Conservation (phyloP, 2,329 filamentous ascomycete species). For the Arthrobotrys megalospora region DNA sequence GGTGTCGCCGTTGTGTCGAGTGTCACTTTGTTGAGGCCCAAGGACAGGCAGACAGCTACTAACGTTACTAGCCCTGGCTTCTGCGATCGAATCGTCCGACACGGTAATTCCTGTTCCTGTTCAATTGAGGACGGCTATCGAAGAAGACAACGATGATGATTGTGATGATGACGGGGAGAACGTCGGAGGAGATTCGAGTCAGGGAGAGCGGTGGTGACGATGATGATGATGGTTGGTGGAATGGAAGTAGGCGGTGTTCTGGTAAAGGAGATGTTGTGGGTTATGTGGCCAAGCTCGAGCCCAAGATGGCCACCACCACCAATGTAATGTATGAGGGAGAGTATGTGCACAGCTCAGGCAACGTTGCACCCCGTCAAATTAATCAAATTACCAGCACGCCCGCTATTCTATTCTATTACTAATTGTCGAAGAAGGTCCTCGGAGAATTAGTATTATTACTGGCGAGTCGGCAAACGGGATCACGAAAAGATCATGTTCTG, state of each 20-base stretch:
- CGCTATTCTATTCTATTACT: too few relatives aligned
- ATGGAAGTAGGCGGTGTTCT: slow-evolving; percentile 2
- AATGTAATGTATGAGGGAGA: too few relatives aligned
- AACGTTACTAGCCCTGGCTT: not conserved
- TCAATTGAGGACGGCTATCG: not conserved
- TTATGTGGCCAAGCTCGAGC: slow-evolving; percentile 55
- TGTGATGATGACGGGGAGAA: not conserved
- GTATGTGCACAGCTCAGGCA: not conserved
- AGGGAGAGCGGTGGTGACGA: not conserved
- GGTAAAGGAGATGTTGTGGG: slow-evolving; percentile 34
- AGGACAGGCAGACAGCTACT: not conserved
- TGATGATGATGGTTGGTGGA: slow-evolving; percentile 5
- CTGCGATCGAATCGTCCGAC: not conserved
- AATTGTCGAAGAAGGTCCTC: too few relatives aligned
- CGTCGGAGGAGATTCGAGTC: not conserved
- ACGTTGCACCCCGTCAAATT: slow-evolving; percentile 10
- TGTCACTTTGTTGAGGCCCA: not conserved
- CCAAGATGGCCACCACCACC: not conserved
- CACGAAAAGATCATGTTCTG: too few relatives aligned
- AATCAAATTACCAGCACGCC: not conserved
- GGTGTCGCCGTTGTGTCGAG: slow-evolving; percentile 9
- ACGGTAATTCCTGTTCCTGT: not conserved
- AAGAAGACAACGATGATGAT: not conserved
- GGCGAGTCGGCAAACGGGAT: too few relatives aligned
- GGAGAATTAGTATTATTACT: too few relatives aligned